Evolutionary conservation across 1,284 basidiomycete genomes (phyloP).

Genomic region (Mycena citricolor): DNA sequence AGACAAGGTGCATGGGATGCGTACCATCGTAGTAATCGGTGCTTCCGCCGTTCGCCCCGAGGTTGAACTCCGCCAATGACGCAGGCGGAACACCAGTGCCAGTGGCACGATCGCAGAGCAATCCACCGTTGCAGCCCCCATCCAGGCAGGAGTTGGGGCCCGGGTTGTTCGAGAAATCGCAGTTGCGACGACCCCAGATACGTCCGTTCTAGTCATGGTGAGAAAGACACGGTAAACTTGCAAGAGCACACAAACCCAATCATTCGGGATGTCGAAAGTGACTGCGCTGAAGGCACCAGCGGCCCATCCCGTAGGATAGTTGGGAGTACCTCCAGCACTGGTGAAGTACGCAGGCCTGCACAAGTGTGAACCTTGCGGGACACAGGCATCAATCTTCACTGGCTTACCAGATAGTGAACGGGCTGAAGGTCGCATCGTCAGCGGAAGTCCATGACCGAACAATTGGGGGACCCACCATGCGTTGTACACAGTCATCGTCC

Average conservation of each 20-base stretch:
- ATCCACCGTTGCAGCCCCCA: conserved; percentile 59
- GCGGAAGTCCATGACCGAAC: no score
- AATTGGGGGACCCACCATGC: no score
- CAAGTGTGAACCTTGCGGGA: not conserved
- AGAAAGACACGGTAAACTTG: not conserved
- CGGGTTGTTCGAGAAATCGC: conserved; percentile 45
- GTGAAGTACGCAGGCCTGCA: conserved; percentile 22
- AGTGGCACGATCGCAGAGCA: conserved; percentile 45
- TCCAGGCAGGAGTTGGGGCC: conserved; percentile 55
- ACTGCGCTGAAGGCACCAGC: conserved; percentile 37
- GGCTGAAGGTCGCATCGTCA: no score
- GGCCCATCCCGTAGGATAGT: conserved; percentile 39
- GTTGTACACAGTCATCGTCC: conserved; percentile 42
- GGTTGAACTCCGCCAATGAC: conserved; percentile 54
- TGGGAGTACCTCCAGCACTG: not conserved
- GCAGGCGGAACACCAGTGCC: conserved; percentile 44
- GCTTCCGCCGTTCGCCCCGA: conserved; percentile 35
- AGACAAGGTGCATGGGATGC: conserved; percentile 8
- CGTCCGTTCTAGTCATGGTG: not conserved
- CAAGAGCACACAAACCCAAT: conserved; percentile 34
- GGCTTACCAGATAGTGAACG: conserved; percentile 28
- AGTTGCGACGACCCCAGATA: conserved; percentile 44
- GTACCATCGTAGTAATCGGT: conserved; percentile 46
- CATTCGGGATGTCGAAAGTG: conserved; percentile 44
- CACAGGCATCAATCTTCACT: not conserved